Base-by-base conservation (phyloP, 2,329 filamentous ascomycete genomes). In the Coleophoma cylindrospora region DNA sequence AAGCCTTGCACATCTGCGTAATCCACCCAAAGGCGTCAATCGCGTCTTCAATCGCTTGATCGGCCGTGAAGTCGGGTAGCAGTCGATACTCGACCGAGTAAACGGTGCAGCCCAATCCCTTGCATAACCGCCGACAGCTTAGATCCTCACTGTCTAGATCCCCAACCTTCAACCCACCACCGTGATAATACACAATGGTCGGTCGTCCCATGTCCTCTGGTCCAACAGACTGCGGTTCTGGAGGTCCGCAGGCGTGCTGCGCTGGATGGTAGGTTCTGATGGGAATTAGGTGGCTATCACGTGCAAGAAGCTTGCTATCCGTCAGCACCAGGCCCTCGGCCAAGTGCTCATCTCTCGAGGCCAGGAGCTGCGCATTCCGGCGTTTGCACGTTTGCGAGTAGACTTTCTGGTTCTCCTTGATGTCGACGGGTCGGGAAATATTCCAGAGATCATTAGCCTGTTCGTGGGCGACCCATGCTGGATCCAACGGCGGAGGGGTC, bases 61-160 rank as follows among this genome's bases (percentile, higher is more conserved):
- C 61, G 6, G 72, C 72, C 3, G 66, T 59, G 55, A 67, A 60
- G 22, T 64, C 54, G 0, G 73, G 74, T 56, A 74, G 65, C 7
- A 77, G 66, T 3, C 74, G 66, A 59, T 78, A 77, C 13, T 68
- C 68, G 33, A 76, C 61, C 0, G 74, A 76, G 57, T 71, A 75
- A 27, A 77, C 63, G 2, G 65, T 57, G 34, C 58, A 54, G 9
- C 53, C 51, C 0, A 64, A 50, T 7, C 58, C 62, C 19, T 68
- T 65, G 22, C 69, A 56, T 19, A 77, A 66, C 22, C 66, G 68
- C 0, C 74, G 68, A 56, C 73, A 76, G 2, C 72, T 70, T 1
- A 76, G 60, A 43, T 78, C 74, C 57, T 78, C 74, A 52, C 70
- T 74, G 53, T 76, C 72, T 2, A 72, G 70, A 48, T 75, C 72